phyloP scores from a whole-genome alignment of 768 basidiomycete genomes.

The Kwoniella shandongensis region DNA sequence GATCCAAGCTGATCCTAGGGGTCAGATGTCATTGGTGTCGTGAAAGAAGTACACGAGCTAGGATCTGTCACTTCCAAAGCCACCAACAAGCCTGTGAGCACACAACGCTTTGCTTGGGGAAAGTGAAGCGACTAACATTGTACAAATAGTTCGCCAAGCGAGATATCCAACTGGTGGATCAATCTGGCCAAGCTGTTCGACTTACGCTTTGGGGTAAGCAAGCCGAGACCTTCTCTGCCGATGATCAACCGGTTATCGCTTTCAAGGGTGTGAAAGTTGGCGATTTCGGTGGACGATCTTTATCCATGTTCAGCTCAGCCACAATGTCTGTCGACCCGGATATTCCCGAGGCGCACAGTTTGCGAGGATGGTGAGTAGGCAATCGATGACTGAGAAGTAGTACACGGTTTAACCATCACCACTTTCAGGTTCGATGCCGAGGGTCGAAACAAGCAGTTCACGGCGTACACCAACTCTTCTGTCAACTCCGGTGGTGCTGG shows the following conservation, averaged over 20 bases:
- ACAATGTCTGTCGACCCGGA: constrained; percentile 85
- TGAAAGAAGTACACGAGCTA: constrained; percentile 73
- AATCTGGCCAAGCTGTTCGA: constrained; percentile 71
- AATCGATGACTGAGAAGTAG: too few relatives aligned
- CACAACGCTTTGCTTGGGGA: background rate
- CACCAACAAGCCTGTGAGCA: constrained; percentile 64
- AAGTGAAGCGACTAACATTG: constrained; percentile 9
- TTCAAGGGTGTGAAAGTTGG: constrained; percentile 92
- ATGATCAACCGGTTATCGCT: constrained; percentile 72
- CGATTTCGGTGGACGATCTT: constrained; percentile 84
- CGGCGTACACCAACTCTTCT: constrained; percentile 63
- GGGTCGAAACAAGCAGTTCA: constrained; percentile 67
- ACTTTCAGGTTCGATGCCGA: constrained; percentile 65
- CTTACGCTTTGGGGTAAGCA: constrained; percentile 95
- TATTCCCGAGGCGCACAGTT: constrained; percentile 77
- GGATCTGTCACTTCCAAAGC: constrained; percentile 73
- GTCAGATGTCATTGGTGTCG: constrained; percentile 82
- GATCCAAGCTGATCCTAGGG: background rate
- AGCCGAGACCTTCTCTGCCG: constrained; percentile 73
- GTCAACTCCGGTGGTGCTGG: constrained; percentile 15
- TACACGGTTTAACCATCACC: background rate
- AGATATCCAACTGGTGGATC: constrained; percentile 84
- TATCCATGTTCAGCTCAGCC: constrained; percentile 79
- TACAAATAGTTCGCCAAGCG: constrained; percentile 72
- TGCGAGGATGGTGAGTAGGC: constrained; percentile 74